Conservation (phyloP, 345 rosid species). For the Euphorbia pulcherrima region DNA sequence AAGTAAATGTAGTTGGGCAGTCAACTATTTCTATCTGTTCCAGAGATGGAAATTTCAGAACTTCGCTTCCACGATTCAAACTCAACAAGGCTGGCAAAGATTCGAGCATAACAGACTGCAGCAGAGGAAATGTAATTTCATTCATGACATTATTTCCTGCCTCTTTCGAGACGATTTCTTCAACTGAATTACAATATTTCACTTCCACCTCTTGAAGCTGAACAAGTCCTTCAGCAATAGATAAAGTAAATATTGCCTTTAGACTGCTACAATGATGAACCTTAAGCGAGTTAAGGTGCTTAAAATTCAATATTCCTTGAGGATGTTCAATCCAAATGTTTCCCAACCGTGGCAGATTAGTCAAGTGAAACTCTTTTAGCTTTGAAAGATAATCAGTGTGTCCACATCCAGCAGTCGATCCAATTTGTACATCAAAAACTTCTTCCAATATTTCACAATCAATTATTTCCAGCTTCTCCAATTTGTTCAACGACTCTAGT, state of each 20-base stretch:
- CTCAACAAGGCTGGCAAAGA: background rate
- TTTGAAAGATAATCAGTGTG: background rate
- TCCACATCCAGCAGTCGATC: background rate
- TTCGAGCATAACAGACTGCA: background rate
- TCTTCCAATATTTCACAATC: background rate
- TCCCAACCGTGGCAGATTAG: constrained; percentile 5
- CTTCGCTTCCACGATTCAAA: background rate
- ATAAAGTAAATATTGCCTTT: background rate
- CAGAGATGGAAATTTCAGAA: constrained; percentile 5
- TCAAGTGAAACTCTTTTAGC: background rate
- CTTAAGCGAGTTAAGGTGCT: background rate
- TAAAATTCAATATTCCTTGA: background rate
- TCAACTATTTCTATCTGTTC: background rate
- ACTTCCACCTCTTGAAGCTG: constrained; percentile 12
- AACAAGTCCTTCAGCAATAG: background rate
- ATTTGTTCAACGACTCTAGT: background rate
- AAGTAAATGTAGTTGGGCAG: background rate
- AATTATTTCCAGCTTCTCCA: background rate
- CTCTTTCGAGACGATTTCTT: constrained; percentile 5
- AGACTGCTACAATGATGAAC: constrained; percentile 5
- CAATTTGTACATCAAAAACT: background rate
- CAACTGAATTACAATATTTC: background rate
- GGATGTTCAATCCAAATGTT: background rate
- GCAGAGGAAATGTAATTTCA: constrained; percentile 1
- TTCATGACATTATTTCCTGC: background rate